Conservation (phyloP, 441 rosid genomes). For the Biscutella laevigata region DNA sequence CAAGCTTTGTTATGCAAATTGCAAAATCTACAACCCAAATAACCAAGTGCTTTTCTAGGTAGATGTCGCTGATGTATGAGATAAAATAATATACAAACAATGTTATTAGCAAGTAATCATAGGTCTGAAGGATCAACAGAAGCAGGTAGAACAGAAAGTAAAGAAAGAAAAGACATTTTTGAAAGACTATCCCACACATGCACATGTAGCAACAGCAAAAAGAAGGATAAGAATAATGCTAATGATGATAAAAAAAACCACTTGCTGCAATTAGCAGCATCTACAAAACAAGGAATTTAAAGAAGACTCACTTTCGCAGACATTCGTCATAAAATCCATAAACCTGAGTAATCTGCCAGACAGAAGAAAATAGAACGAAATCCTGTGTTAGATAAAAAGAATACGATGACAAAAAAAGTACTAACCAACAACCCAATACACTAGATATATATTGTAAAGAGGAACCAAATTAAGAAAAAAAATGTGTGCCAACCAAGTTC, state of each 20-base stretch:
- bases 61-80: not conserved
- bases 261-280: slow-evolving; percentile 11
- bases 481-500: not conserved
- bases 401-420: not conserved
- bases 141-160: no score
- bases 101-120: not conserved
- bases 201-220: not conserved
- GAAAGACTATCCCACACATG: not conserved
- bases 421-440: not conserved
- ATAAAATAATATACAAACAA: not conserved
- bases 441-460: not conserved
- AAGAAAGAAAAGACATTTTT: no score
- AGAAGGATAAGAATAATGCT: not conserved
- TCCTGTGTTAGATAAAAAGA: slow-evolving; percentile 3
- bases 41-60: slow-evolving; percentile 4
- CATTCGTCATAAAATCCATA: slow-evolving; percentile 96
- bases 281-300: slow-evolving; percentile 6
- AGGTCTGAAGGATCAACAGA: slow-evolving; percentile 8
- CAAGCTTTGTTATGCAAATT: not conserved
- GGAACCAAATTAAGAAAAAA: not conserved
- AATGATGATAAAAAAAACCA: slow-evolving; percentile 5
- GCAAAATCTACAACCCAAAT: slow-evolving; percentile 1
- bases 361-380: slow-evolving; percentile 26
- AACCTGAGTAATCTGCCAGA: slow-evolving; percentile 82
- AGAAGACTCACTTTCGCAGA: slow-evolving; percentile 78